Percentiles rank a stretch among this genome's conserved stretches.
Conservation (phyloP, 2,329 filamentous ascomycete species). For the Orbilia blumenaviensis region DNA sequence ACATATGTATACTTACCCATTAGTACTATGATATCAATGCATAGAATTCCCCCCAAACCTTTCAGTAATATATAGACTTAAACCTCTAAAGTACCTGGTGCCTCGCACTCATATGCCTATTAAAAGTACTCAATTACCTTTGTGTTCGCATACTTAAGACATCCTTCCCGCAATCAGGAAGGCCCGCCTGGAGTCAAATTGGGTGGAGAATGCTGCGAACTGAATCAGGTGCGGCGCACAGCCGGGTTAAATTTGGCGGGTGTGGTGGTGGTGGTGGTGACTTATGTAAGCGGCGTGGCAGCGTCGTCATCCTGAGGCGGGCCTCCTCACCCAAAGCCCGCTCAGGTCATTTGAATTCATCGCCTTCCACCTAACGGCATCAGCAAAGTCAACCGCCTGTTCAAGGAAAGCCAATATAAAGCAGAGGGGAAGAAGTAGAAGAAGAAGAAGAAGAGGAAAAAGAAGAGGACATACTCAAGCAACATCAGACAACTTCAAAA, state of each 20-base stretch:
- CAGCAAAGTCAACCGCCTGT: too few species aligned
- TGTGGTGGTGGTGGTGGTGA: background rate
- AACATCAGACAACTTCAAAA: constrained; percentile 4
- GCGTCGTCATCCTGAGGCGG: constrained; percentile 14
- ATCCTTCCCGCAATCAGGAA: too few species aligned
- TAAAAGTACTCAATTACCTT: background rate
- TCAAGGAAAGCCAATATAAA: too few species aligned
- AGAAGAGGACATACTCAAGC: background rate
- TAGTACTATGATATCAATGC: too few species aligned
- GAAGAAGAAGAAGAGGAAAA: too few species aligned
- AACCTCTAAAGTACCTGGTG: too few species aligned
- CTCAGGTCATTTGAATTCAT: background rate
- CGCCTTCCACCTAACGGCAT: background rate
- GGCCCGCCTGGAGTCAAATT: too few species aligned
- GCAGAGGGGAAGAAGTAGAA: background rate
- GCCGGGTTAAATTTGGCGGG: background rate
- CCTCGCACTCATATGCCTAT: too few species aligned
- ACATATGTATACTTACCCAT: background rate
- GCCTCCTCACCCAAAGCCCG: background rate
- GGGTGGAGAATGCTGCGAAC: background rate
- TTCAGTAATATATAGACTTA: too few species aligned
- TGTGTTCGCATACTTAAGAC: too few species aligned
- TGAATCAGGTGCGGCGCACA: constrained; percentile 2
- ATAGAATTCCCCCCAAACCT: too few species aligned
- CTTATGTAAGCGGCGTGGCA: constrained; percentile 13